phyloP scores from a whole-genome alignment of 441 rosid species.

The Erysimum cheiri region DNA sequence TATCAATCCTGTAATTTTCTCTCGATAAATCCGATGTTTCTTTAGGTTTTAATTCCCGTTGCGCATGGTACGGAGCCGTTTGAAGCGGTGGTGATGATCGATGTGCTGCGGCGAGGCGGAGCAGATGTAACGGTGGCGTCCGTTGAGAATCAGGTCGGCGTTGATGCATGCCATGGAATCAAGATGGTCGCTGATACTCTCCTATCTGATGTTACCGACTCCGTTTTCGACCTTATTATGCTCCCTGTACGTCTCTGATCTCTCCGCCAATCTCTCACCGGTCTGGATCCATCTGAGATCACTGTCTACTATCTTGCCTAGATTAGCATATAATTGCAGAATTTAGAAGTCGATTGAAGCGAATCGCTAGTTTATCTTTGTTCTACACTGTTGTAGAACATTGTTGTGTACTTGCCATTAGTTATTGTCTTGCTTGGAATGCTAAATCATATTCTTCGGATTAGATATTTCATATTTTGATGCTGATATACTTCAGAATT shows the following conservation, averaged over 20 bases:
- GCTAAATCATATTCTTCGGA: not conserved
- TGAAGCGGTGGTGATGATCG: constrained; percentile 85
- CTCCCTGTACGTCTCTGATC: constrained; percentile 62
- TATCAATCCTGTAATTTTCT: not conserved
- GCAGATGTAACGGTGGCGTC: constrained; percentile 87
- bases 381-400: not conserved
- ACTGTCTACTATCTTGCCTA: not conserved
- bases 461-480: constrained; percentile 1
- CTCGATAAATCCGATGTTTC: not conserved
- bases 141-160: constrained; percentile 67
- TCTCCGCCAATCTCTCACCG: constrained; percentile 1
- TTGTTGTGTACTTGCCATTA: not conserved
- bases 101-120: constrained; percentile 79
- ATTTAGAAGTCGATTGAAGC: not conserved
- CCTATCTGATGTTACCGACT: constrained; percentile 55
- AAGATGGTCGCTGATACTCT: constrained; percentile 79
- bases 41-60: constrained; percentile 85
- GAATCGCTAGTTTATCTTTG: not conserved
- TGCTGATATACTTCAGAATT: not conserved
- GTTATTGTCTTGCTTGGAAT: not conserved
- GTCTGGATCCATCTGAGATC: constrained; percentile 1
- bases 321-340: not conserved
- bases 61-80: constrained; percentile 94
- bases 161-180: constrained; percentile 73
- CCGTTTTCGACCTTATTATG: constrained; percentile 75